A percentile compares a stretch with the other conserved stretches of the same genome.
Conservation (phyloP, 2,329 filamentous ascomycete species). For the Ophiostoma sp. region DNA sequence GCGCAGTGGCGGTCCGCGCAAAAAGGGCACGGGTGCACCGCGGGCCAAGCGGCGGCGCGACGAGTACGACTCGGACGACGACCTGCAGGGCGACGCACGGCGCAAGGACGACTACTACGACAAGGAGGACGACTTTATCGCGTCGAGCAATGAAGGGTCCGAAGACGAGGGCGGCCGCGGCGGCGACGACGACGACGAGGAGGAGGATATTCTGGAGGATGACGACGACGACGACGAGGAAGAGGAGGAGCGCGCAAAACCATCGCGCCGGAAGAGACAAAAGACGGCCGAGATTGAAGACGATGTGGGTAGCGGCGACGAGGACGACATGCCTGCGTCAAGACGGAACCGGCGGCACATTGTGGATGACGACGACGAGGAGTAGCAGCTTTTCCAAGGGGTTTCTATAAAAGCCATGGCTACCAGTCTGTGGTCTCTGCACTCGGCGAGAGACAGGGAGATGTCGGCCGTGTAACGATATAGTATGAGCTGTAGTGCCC, state of each 20-base stretch:
- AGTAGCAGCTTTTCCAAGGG: conserved; percentile 14
- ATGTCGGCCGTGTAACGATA: background rate
- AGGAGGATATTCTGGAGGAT: conserved; percentile 53
- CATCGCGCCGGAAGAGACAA: conserved; percentile 43
- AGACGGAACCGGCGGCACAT: conserved; percentile 51
- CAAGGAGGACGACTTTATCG: conserved; percentile 73
- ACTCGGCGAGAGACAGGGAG: background rate
- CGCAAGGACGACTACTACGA: conserved; percentile 76
- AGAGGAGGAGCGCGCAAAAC: conserved; percentile 54
- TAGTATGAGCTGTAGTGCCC: background rate
- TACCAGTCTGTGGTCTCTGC: background rate
- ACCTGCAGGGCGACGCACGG: conserved; percentile 55
- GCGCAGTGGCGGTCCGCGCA: conserved; percentile 38
- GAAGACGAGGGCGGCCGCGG: conserved; percentile 52
- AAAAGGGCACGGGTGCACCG: conserved; percentile 45
- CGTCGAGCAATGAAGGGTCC: conserved; percentile 58
- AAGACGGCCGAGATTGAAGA: conserved; percentile 48
- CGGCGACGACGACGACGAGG: conserved; percentile 53
- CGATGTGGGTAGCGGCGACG: conserved; percentile 46
- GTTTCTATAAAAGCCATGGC: too few relatives aligned
- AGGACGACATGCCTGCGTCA: conserved; percentile 43
- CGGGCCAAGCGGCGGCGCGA: conserved; percentile 51
- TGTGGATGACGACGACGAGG: conserved; percentile 57
- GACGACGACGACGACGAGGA: conserved; percentile 49
- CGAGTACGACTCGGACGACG: conserved; percentile 75